Evolutionary conservation across 306 rosid genomes (phyloP).

Genomic region (Dalbergia cochinchinensis): DNA sequence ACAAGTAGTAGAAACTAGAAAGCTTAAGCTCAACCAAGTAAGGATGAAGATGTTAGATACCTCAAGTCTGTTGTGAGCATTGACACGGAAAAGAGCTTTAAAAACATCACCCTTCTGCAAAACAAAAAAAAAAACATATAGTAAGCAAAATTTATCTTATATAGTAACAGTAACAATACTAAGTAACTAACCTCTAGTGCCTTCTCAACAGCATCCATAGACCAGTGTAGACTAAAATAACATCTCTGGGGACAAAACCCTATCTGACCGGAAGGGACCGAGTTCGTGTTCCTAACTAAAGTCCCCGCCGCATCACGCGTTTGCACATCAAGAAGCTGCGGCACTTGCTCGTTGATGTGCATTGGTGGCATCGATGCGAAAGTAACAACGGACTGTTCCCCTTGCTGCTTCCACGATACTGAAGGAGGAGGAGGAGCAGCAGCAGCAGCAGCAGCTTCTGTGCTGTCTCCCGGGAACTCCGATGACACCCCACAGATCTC

Average conservation of each 20-base stretch:
- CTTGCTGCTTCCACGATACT: constrained; percentile 50
- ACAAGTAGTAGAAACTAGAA: constrained; percentile 6
- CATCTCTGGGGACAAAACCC: constrained; percentile 49
- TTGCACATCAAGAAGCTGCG: neutral
- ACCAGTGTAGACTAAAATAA: constrained; percentile 75
- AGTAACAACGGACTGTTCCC: constrained; percentile 43
- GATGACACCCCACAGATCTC: constrained; percentile 49
- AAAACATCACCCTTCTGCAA: constrained; percentile 81
- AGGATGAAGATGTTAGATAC: constrained; percentile 47
- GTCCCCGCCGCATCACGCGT: constrained; percentile 34
- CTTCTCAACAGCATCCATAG: constrained; percentile 66
- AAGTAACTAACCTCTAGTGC: constrained; percentile 64
- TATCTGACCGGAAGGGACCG: constrained; percentile 42
- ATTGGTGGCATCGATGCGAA: constrained; percentile 61
- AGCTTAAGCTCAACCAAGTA: neutral
- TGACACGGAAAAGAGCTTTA: constrained; percentile 80
- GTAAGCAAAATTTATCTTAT: constrained; percentile 20
- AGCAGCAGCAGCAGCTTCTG: constrained; percentile 37
- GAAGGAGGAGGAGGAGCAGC: neutral
- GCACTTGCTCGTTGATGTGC: constrained; percentile 50
- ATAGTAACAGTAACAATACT: neutral
- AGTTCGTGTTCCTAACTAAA: constrained; percentile 45
- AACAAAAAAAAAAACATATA: constrained; percentile 10
- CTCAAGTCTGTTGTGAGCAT: constrained; percentile 86
- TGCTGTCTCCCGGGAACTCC: constrained; percentile 50